A percentile compares a stretch with the other conserved stretches of the same genome.
Conservation (phyloP, 164 flowering plant genomes). For the Umbilicus rupestris region DNA sequence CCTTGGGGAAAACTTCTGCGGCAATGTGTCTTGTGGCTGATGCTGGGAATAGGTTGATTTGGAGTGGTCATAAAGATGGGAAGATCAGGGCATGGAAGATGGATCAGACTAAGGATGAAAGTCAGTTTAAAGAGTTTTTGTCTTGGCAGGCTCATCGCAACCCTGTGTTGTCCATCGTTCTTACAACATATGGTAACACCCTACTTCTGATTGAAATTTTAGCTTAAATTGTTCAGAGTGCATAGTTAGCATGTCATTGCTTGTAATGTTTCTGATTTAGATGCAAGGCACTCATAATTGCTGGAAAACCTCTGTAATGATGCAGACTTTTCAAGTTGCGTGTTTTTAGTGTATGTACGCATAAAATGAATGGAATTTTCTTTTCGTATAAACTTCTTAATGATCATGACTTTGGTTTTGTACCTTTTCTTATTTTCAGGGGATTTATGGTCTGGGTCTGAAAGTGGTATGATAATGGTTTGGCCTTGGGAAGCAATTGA, state of each 20-base stretch:
- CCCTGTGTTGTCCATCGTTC: constrained; percentile 35
- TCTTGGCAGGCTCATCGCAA: constrained; percentile 53
- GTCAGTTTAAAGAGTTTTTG: constrained; percentile 24
- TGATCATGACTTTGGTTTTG: not conserved
- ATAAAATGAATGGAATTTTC: not conserved
- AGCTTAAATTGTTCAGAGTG: not conserved
- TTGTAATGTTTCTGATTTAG: not conserved
- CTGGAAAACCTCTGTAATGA: not conserved
- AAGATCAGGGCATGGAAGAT: constrained; percentile 37
- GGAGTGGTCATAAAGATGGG: constrained; percentile 66
- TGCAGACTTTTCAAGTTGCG: not conserved
- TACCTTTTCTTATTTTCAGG: constrained; percentile 34
- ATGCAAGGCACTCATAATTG: not conserved
- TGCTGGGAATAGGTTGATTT: constrained; percentile 32
- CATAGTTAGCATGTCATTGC: not conserved
- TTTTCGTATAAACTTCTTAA: not conserved
- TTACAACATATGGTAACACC: constrained; percentile 28
- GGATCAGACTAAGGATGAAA: constrained; percentile 11
- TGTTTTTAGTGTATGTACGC: not conserved
- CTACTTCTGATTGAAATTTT: not conserved
- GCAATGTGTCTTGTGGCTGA: constrained; percentile 38
- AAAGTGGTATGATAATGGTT: constrained; percentile 64
- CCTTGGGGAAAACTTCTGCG: constrained; percentile 20
- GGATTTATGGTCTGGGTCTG: constrained; percentile 91
- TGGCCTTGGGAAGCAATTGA: constrained; percentile 96